Conservation (phyloP, 257 asterid species). For the Fraxinus anomala region DNA sequence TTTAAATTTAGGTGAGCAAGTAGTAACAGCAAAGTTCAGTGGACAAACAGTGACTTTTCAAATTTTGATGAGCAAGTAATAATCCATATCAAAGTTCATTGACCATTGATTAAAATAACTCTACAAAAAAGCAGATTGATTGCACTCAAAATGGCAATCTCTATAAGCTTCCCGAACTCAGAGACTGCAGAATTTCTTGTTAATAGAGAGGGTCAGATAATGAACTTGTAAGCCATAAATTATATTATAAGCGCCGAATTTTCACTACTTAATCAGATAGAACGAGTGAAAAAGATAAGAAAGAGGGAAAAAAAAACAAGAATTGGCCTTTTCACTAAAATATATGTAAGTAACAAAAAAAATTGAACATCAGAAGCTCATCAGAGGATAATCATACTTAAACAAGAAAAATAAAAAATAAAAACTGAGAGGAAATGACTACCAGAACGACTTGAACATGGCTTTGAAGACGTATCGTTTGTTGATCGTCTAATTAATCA, state of each 20-base stretch:
- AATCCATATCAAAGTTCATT: too few relatives aligned
- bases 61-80: too few relatives aligned
- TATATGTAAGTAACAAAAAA: neutral
- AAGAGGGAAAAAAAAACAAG: neutral
- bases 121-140: neutral
- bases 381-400: neutral
- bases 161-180: neutral
- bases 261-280: neutral
- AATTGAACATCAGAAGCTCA: neutral
- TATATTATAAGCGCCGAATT: neutral
- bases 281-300: too few relatives aligned
- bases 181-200: neutral
- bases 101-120: too few relatives aligned
- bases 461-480: slow-evolving; percentile 33
- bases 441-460: slow-evolving; percentile 60
- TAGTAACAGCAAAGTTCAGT: too few relatives aligned
- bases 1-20: too few relatives aligned
- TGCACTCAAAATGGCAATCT: neutral
- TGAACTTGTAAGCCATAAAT: neutral
- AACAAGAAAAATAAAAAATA: neutral
- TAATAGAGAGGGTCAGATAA: neutral
- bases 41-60: too few relatives aligned
- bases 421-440: slow-evolving; percentile 15
- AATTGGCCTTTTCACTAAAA: neutral
- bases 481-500: slow-evolving; percentile 34